Conservation (phyloP, 306 rosid genomes). For the Sindora glabra region DNA sequence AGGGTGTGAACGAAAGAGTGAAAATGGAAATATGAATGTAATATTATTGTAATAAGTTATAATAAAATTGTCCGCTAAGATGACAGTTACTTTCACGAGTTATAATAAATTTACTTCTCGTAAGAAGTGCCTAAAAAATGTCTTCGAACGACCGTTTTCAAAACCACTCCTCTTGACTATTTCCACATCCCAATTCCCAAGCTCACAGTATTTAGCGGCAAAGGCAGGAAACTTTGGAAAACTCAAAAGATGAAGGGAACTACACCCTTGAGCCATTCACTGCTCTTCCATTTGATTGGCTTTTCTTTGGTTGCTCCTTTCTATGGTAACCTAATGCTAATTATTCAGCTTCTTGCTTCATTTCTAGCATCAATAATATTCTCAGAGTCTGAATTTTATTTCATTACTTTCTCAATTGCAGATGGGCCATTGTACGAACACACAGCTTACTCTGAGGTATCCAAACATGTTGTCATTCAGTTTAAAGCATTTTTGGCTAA, state of each 20-base stretch:
- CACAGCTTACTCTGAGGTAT: conserved; percentile 79
- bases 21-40: too few species aligned
- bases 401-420: conserved; percentile 23
- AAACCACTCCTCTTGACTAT: background rate
- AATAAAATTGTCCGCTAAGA: too few species aligned
- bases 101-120: too few species aligned
- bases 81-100: too few species aligned
- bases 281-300: conserved; percentile 18
- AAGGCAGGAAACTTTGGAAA: too few species aligned
- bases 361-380: background rate
- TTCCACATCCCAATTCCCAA: too few species aligned
- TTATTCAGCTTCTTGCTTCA: background rate
- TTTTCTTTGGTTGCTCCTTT: conserved; percentile 34
- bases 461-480: background rate
- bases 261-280: conserved; percentile 4
- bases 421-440: conserved; percentile 84
- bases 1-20: too few species aligned
- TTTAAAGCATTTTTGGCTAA: too few species aligned
- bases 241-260: conserved; percentile 20
- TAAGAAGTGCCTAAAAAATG: too few species aligned
- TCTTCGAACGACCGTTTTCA: too few species aligned
- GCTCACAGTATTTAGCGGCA: too few species aligned
- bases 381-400: background rate
- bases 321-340: conserved; percentile 37
- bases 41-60: too few species aligned